Conservation (phyloP, 116 monocot genomes). For the Phalaenopsis hybrid region DNA sequence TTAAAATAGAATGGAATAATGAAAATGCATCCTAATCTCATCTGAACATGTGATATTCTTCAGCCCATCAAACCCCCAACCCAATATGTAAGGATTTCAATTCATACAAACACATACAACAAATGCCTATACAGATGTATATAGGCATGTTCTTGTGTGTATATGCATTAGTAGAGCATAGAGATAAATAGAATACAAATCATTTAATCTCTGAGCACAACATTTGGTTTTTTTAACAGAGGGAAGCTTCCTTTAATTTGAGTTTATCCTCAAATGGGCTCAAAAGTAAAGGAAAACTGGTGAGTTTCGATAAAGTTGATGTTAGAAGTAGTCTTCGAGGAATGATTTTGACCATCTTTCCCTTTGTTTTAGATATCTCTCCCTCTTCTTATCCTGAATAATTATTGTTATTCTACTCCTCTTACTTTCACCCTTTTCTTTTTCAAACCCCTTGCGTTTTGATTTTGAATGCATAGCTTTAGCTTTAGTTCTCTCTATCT, state of each 20-base stretch:
- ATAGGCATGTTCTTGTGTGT: not conserved
- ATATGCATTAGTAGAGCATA: conserved; percentile 1
- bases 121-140: not conserved
- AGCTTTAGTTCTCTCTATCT: conserved; percentile 4
- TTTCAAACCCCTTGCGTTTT: conserved; percentile 13
- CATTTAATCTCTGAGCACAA: not conserved
- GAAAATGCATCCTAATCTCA: no score
- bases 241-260: conserved; percentile 22
- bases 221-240: conserved; percentile 7
- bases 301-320: conserved; percentile 39
- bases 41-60: no score
- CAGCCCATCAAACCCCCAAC: no score
- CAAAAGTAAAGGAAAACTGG: conserved; percentile 33
- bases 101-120: not conserved
- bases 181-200: no score
- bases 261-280: conserved; percentile 18
- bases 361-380: conserved; percentile 17
- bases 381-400: not conserved
- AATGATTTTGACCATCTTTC: conserved; percentile 46
- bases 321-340: conserved; percentile 47
- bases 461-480: conserved; percentile 8
- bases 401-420: conserved; percentile 9
- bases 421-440: conserved; percentile 24
- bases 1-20: no score
- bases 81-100: no score